Base-by-base conservation (phyloP, 108 stramenopile species). In the Parmales sp. region DNA sequence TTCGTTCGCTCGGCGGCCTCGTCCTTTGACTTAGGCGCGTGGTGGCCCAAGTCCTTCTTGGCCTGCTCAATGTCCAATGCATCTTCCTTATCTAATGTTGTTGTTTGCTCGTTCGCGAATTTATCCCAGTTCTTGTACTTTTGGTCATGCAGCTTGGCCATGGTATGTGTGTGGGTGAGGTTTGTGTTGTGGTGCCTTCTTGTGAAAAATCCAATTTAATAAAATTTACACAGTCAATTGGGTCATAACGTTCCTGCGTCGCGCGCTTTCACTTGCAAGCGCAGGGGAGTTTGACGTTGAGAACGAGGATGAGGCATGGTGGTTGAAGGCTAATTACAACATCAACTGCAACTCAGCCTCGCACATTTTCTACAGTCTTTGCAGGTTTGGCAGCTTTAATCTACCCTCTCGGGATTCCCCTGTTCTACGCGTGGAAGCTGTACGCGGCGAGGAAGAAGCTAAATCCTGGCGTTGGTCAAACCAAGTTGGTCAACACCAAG, bases 1-100 rank as follows among this genome's bases (percentile, higher is more conserved):
- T 69, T 39, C 18, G 76, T 77, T 72, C 90, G 89, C 22, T 83
- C 86, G 16, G 86, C 86, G 67, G 90, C 84, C 38, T 82, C 88
- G 19, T 76, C 45, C n/a, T 22, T 88, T 84, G 49, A 89, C 86
- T 50, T 84, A 84, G 28, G 86, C 86, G 51, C 88, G 22, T 46
- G 83, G 72, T 88, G 74, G 5, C 88, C 91, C 64, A 88, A 63
- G 44, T 82, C 84, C 2, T 67, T 60, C 7, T 77, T 65, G 18
- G 50, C 51, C 5, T 67, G 34, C 37, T 84, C 66, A 3, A 23
- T 18, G 16, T 48, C 16, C 2, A n/a, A 23, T 48, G 23, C 46
- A n/a, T 48, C 46, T 23, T 48, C 46, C 23, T 23, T 13, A 48
- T 48, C 46, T n/a, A 48, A 23, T 23, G 19, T 48, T 11, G 5